Base-by-base conservation (phyloP, 139 green algal species). In the Edaphochlamys debaryana region DNA sequence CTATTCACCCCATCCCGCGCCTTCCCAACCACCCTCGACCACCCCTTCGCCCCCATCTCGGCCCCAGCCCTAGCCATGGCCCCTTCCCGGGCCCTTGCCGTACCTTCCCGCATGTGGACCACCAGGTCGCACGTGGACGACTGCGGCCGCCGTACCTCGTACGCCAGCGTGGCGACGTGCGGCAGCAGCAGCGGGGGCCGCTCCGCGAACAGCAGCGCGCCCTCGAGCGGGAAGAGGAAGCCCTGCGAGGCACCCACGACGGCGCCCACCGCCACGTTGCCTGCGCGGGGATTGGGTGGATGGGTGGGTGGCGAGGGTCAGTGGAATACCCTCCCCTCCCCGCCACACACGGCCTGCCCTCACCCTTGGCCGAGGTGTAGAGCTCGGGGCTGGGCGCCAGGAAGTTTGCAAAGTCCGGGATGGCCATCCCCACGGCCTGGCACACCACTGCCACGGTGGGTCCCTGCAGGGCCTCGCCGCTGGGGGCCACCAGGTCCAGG, bases 111-210 rank as follows among this genome's bases (percentile, higher is more conserved):
- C 45, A 54, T 27, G 67, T 85, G 79, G 68, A 85, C 54, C 79
- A 85, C 79, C 38, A 85, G 41, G 52, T 85, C 79, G 27, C 78
- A 85, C 32, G 79, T 85, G 68, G 58, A 30, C 3, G 54, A 73
- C 68, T 71, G 54, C 54, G 37, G 45, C 27, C 54, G 52, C 50
- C 67, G 56, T n/a, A 34, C 62, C 77, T 83, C 77, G 38, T 50
- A 63, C 11, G 54, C 77, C 42, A 75, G 32, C 27, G 75, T 29
- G 8, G 54, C 42, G 45, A 17, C 34, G 45, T 58, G 45, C 45
- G 77, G 45, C 64, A 75, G 19, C 40, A 83, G 71, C 7, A 75
- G 34, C 20, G 64, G 27, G 37, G 77, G 77, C 48, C 40, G 38
- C 64, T 83, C 77, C 22, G 32, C 45, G 32, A 83, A 83, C 63